These are phyloP conservation scores for Nemania serpens DNA, from an alignment of 2,329 filamentous ascomycete species.

Conservation along the genomic window DNA sequence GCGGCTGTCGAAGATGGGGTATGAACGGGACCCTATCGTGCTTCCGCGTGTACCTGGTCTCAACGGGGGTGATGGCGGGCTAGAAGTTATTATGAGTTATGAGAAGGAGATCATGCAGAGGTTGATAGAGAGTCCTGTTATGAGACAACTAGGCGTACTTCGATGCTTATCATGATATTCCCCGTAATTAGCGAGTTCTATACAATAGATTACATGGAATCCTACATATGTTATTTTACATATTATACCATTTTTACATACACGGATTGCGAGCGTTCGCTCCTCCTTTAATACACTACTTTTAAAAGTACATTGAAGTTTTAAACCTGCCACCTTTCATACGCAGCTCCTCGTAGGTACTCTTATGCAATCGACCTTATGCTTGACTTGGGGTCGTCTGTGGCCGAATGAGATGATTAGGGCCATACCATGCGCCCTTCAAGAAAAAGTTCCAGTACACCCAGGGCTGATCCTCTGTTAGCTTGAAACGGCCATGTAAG, in stretches of 20 bases:
- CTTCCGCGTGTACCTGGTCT: slow-evolving; percentile 34
- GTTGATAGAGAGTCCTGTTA: slow-evolving; percentile 24
- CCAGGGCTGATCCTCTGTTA: slow-evolving; percentile 30
- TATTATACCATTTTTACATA: too few relatives aligned
- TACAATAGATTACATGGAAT: neutral
- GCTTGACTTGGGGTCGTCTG: slow-evolving; percentile 4
- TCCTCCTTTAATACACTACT: neutral
- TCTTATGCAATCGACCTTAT: neutral
- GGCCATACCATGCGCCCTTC: slow-evolving; percentile 32
- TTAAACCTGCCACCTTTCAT: neutral
- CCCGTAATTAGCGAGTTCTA: neutral
- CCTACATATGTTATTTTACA: neutral
- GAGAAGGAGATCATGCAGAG: slow-evolving; percentile 27
- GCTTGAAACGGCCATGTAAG: neutral
- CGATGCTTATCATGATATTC: slow-evolving; percentile 30
- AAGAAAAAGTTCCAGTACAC: slow-evolving; percentile 41
- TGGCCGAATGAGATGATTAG: slow-evolving; percentile 27
- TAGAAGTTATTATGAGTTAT: slow-evolving; percentile 37
- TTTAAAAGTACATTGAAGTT: neutral
- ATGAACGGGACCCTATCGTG: slow-evolving; percentile 37
- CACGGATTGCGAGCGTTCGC: neutral
- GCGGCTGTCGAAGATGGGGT: slow-evolving; percentile 30
- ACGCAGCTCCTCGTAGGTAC: neutral
- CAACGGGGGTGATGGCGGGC: slow-evolving; percentile 19
- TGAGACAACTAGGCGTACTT: slow-evolving; percentile 29